A percentile compares a stretch with the other conserved stretches of the same genome.
Conservation (phyloP, 192 early-diverging fungal genomes). For the Thoreauomyces humboldtii region DNA sequence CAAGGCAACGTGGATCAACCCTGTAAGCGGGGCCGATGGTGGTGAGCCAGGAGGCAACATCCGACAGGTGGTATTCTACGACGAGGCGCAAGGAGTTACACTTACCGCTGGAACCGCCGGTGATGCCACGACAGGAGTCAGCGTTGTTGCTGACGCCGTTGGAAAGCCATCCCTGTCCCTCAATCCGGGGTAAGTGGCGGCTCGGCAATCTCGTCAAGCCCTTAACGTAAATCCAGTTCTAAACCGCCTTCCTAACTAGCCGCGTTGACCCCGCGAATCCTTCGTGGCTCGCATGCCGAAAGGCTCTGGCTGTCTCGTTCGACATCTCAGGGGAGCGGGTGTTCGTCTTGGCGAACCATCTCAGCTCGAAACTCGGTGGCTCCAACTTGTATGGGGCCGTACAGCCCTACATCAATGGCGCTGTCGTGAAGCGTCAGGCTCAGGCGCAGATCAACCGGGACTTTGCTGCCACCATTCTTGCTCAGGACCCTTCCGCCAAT, state of each 20-base stretch:
- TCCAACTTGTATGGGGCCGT: constrained; percentile 5
- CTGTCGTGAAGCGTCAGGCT: background rate
- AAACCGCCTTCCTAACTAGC: too few species aligned
- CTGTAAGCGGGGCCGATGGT: constrained; percentile 1
- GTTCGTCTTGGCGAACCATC: constrained; percentile 21
- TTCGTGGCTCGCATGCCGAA: constrained; percentile 11
- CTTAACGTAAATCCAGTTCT: too few species aligned
- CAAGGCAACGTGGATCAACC: constrained; percentile 23
- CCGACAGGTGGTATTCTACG: constrained; percentile 18
- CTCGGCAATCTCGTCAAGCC: too few species aligned
- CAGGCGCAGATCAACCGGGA: constrained; percentile 14
- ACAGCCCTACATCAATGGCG: constrained; percentile 6
- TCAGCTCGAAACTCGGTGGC: constrained; percentile 1
- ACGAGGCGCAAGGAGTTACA: constrained; percentile 16
- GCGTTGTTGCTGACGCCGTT: background rate
- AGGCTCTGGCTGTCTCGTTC: constrained; percentile 9
- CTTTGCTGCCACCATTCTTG: background rate
- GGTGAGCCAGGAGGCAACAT: constrained; percentile 19
- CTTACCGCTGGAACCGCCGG: constrained; percentile 1
- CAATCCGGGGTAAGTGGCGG: too few species aligned
- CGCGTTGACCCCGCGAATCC: constrained; percentile 6
- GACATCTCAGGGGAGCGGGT: constrained; percentile 8
- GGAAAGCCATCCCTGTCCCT: constrained; percentile 4
- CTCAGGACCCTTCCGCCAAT: constrained; percentile 8
- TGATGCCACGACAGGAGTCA: background rate